A percentile compares a stretch with the other conserved stretches of the same genome.
phyloP scores from a whole-genome alignment of 768 basidiomycete species.

The Gymnopilus dilepis region DNA sequence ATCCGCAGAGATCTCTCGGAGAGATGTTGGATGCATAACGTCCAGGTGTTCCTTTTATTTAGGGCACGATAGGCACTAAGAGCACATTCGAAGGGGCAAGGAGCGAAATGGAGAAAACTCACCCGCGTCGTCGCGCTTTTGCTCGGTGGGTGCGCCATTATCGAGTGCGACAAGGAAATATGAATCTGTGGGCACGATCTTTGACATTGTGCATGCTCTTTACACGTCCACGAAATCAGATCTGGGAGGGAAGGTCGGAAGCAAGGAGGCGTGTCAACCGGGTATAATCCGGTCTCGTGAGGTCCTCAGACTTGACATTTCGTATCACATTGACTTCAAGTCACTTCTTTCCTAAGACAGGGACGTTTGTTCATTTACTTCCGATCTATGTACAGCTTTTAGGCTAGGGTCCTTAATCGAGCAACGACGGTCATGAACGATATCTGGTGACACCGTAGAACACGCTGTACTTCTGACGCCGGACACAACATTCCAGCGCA shows the following conservation, averaged over 20 bases:
- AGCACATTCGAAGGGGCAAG: slow-evolving; percentile 2
- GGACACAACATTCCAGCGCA: no score
- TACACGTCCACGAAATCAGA: slow-evolving; percentile 3
- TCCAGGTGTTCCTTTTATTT: slow-evolving; percentile 3
- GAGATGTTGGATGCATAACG: neutral
- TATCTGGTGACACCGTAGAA: neutral
- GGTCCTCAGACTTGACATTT: neutral
- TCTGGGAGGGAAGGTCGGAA: slow-evolving; percentile 6
- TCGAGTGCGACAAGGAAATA: slow-evolving; percentile 3
- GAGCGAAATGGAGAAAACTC: slow-evolving; percentile 1
- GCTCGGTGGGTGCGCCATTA: neutral
- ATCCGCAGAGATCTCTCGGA: neutral
- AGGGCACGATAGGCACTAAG: slow-evolving; percentile 1
- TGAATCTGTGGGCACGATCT: slow-evolving; percentile 1
- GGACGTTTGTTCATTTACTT: slow-evolving; percentile 5
- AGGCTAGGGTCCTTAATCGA: neutral
- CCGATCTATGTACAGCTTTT: neutral
- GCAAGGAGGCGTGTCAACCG: slow-evolving; percentile 8
- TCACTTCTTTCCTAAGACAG: slow-evolving; percentile 1
- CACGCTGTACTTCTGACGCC: slow-evolving; percentile 5
- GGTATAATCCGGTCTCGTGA: slow-evolving; percentile 5
- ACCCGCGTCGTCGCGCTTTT: neutral
- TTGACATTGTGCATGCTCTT: slow-evolving; percentile 7
- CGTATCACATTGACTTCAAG: neutral
- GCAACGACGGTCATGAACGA: neutral